Conservation (phyloP, 2,329 filamentous ascomycete species). For the Peltaster fructicola region DNA sequence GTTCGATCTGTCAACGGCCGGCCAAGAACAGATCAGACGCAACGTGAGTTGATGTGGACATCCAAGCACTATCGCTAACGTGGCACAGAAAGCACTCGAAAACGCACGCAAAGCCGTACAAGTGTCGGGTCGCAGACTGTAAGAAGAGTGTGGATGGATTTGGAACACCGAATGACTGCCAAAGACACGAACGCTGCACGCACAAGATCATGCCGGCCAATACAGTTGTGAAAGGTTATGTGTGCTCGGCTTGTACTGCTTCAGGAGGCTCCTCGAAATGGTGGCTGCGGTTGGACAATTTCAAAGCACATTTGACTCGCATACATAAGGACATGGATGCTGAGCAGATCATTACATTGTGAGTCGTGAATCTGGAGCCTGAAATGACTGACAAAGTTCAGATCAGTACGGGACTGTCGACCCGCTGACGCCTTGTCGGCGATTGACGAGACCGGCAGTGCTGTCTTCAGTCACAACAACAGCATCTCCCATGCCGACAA, state of each 20-base stretch:
- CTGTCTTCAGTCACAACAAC: too few relatives aligned
- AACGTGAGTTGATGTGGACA: conserved; percentile 2
- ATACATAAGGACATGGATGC: conserved; percentile 40
- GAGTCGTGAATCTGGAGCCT: too few relatives aligned
- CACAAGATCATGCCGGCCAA: conserved; percentile 36
- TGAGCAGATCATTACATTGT: conserved; percentile 31
- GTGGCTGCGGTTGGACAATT: conserved; percentile 77
- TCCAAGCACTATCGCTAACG: conserved; percentile 4
- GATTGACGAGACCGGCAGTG: too few relatives aligned
- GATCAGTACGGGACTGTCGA: too few relatives aligned
- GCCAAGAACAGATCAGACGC: conserved; percentile 7
- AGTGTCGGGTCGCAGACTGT: conserved; percentile 43
- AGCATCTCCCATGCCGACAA: too few relatives aligned
- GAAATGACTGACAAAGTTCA: too few relatives aligned
- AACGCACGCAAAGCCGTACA: conserved; percentile 50
- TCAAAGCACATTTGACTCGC: conserved; percentile 56
- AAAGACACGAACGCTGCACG: conserved; percentile 57
- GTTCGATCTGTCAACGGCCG: too few relatives aligned
- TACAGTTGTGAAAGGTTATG: conserved; percentile 24
- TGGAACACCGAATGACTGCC: conserved; percentile 61
- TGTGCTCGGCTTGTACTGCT: conserved; percentile 43
- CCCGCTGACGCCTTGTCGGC: too few relatives aligned
- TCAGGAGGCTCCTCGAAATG: conserved; percentile 41
- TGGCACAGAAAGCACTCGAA: conserved; percentile 51
- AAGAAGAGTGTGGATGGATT: conserved; percentile 44